Base-by-base conservation (phyloP, 2,329 filamentous ascomycete species). In the Neofusicoccum ribis region DNA sequence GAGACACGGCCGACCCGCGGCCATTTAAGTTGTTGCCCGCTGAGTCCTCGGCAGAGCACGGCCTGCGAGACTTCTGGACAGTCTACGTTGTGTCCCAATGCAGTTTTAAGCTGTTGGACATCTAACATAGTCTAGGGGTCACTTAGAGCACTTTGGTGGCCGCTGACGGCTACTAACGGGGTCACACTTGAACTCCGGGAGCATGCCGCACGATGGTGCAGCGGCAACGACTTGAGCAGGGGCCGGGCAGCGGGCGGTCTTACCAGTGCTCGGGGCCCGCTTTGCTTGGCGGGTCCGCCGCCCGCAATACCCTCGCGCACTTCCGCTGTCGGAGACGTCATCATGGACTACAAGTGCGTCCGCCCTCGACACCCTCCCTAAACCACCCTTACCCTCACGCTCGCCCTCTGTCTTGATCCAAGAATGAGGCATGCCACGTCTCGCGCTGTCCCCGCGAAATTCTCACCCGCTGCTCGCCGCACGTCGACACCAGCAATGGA, bases 311-410 rank as follows among this genome's bases (percentile, higher is more conserved):
- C 37, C 56, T 60, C 52, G 56, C 47, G 56, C 56, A 36, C 43
- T 60, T 60, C 56, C 56, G 56, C 56, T 60, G 56, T 64, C 61
- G 61, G 61, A 64, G 63, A 64, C 63, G 63, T 64, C 63, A 64
- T 64, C 62, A 56, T 64, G 31, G 20, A 47, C 50, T 44, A 37
- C 46, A 52, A 44, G 37, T 36, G 34, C 60, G 31, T 31, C 20
- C 36, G 27, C 39, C 39, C 17, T 36, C 41, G 41, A 23, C 61
- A 27, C 17, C 50, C 61, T 27, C 50, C 41, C 36, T 47, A 47
- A 47, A 34, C 23, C 34, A n/a, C 20, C 41, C 39, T 6, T 11
- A 12, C n/a, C 12, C 14, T 47, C n/a, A 23, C 49, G 11, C 34
- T 6, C 51, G 17, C 6, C 52, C 17, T 8, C 9, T 27, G 12